Evolutionary conservation across 176 grass and related monocot genomes (phyloP), one percentile per base, ranked within the genome.

Genomic region (Phyllostachys edulis): DNA sequence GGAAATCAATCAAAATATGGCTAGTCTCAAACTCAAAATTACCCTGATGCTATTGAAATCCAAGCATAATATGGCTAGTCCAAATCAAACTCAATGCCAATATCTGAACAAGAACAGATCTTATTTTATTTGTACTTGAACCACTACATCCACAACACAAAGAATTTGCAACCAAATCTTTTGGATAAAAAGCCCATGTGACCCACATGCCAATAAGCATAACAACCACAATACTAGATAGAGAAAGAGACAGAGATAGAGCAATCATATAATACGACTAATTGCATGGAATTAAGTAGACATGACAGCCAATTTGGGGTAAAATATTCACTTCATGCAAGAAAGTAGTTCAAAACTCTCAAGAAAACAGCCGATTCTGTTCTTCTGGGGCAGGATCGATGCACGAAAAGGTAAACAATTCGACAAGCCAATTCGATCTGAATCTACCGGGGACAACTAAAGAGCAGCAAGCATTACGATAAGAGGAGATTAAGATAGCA

Each of bases 261-360:
- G 1, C 7, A 57, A 51, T 21, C 36, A 41, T 69, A n/a, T n/a
- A 29, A n/a, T 68, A 39, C 7, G 27, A 46, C 42, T 24, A 67
- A 16, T 21, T 26, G 14, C 60, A 55, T 39, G 44, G 0, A 62
- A 38, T 3, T 6, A 50, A 63, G 62, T 4, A 63, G 46, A 73
- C 41, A 24, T 5, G 34, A n/a, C 18, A 38, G 11, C 4, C 36
- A 74, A 66, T 29, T 62, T 20, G 13, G 7, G 49, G 52, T 10
- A 50, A 85, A 77, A 7, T 55, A 85, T 32, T 47, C 32, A 74
- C 18, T 15, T 81, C 17, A 72, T 56, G 69, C 60, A 74, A 46
- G 49, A 36, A 56, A 41, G 78, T 39, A 39, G 29, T 75, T 75
- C 36, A 75, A 68, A 46, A 36, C 38, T 46, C 57, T 55, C 38